Conservation (phyloP, 345 rosid species). For the Eucalyptus paniculata region DNA sequence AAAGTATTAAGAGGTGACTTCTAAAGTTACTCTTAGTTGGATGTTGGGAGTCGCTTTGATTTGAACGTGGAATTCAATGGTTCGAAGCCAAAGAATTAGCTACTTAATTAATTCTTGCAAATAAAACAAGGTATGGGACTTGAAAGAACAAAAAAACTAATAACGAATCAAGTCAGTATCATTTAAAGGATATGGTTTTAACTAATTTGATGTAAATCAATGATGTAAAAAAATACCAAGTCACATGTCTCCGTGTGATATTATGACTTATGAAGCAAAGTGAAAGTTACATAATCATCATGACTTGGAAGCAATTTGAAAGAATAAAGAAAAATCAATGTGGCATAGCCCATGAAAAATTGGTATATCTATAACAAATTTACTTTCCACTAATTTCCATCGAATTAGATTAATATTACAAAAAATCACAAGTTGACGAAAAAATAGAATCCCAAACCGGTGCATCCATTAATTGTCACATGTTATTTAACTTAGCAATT, state of each 20-base stretch:
- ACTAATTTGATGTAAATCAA: neutral
- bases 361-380: too few relatives aligned
- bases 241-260: neutral
- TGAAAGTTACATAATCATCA: too few relatives aligned
- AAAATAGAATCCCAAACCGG: too few relatives aligned
- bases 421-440: too few relatives aligned
- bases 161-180: neutral
- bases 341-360: neutral
- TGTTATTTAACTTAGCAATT: too few relatives aligned
- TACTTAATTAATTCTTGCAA: too few relatives aligned
- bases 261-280: neutral
- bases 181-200: neutral
- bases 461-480: too few relatives aligned
- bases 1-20: too few relatives aligned
- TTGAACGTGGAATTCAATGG: neutral
- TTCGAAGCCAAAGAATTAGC: neutral
- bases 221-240: neutral
- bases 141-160: accelerated
- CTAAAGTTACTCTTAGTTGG: neutral
- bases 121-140: neutral
- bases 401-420: too few relatives aligned
- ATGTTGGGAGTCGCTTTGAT: neutral
- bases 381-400: too few relatives aligned
- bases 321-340: neutral
- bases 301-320: neutral